These are phyloP conservation scores for Flaveria floridana DNA, from an alignment of 140 eudicot species.

Conservation along the genomic window DNA sequence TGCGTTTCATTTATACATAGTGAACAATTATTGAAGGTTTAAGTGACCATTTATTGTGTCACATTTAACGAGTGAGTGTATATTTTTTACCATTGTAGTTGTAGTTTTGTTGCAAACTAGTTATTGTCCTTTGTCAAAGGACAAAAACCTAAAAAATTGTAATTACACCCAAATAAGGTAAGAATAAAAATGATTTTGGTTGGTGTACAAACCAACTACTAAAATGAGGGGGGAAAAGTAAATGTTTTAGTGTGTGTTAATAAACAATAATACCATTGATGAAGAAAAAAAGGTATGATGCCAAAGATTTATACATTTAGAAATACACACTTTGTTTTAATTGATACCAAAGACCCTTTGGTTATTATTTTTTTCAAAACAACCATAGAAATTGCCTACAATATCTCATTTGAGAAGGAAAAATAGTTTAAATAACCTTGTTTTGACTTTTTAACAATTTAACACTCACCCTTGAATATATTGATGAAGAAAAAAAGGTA, in stretches of 20 bases:
- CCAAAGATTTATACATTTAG: neutral
- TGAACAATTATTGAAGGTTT: conserved; percentile 5
- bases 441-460: neutral
- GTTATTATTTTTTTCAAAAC: neutral
- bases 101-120: neutral
- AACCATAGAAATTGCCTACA: conserved; percentile 15
- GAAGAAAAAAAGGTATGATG: neutral
- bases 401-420: neutral
- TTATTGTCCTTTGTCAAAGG: neutral
- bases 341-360: neutral
- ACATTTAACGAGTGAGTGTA: neutral
- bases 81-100: neutral
- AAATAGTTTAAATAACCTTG: neutral
- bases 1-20: neutral
- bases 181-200: neutral
- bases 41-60: conserved; percentile 4
- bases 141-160: neutral
- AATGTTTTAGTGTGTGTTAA: neutral
- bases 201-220: neutral
- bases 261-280: neutral
- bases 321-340: neutral
- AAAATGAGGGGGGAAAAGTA: neutral
- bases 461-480: neutral
- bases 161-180: neutral
- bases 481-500: neutral